Percentiles rank a stretch among this genome's conserved stretches.
Evolutionary conservation across 148 eudicot species (phyloP).

Genomic region (Rhododendron simsii): DNA sequence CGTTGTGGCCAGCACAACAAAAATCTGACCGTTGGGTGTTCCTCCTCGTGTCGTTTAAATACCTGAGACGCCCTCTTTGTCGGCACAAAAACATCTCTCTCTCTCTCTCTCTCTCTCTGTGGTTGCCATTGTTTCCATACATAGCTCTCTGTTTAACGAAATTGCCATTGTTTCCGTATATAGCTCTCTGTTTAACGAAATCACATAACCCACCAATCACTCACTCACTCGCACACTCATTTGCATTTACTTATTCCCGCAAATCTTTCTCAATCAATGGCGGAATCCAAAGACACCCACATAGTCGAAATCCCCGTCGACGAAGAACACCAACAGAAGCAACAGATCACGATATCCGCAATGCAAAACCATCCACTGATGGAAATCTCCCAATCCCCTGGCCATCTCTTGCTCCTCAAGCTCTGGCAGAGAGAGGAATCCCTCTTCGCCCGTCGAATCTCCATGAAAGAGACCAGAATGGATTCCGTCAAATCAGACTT

Average conservation of each 20-base stretch:
- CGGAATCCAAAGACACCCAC: constrained; percentile 43
- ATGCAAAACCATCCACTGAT: constrained; percentile 70
- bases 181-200: background rate
- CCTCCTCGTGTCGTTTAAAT: background rate
- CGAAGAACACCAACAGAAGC: constrained; percentile 35
- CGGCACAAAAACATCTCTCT: background rate
- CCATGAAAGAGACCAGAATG: constrained; percentile 41
- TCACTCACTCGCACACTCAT: background rate
- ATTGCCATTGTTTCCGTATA: background rate
- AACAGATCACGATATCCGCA: constrained; percentile 16
- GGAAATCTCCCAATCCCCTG: constrained; percentile 77
- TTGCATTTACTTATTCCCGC: background rate
- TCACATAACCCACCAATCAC: background rate
- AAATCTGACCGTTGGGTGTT: constrained; percentile 3
- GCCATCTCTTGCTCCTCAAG: constrained; percentile 80
- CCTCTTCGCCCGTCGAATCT: constrained; percentile 37
- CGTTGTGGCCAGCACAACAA: constrained; percentile 1
- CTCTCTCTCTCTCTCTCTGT: background rate
- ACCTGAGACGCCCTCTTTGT: background rate
- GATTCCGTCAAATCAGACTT: constrained; percentile 45
- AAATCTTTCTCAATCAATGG: constrained; percentile 26
- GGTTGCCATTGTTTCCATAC: background rate
- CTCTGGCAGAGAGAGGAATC: constrained; percentile 84
- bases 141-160: background rate
- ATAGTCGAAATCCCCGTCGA: constrained; percentile 64